Conservation (phyloP, 345 rosid species). For the Dipteronia sinensis region DNA sequence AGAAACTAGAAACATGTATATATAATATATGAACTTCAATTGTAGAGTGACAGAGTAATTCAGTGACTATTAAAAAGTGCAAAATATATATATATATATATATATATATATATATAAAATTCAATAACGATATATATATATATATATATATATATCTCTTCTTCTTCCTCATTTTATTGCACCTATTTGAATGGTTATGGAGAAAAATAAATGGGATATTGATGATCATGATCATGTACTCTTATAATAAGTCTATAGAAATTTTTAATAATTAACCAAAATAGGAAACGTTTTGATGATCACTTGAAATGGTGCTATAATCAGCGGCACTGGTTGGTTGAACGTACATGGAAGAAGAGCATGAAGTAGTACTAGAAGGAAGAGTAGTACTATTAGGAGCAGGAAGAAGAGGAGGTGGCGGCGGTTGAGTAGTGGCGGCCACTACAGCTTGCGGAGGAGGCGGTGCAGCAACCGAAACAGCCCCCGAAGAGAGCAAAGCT, state of each 20-base stretch:
- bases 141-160: not conserved
- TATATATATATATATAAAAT: too few species aligned
- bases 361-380: conserved; percentile 29
- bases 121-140: too few species aligned
- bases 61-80: conserved; percentile 10
- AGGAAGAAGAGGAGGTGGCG: conserved; percentile 37
- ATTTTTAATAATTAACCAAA: conserved; percentile 47
- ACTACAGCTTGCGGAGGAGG: conserved; percentile 32
- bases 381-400: not conserved
- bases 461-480: conserved; percentile 58
- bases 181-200: conserved; percentile 18
- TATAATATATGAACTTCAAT: conserved; percentile 9
- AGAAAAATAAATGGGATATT: conserved; percentile 42
- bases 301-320: conserved; percentile 64
- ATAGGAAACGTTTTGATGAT: conserved; percentile 53
- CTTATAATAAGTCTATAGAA: not conserved
- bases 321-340: conserved; percentile 42
- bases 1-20: conserved; percentile 10
- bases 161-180: conserved; percentile 32
- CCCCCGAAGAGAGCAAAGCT: conserved; percentile 54
- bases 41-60: conserved; percentile 21
- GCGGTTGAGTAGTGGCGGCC: conserved; percentile 36
- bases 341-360: conserved; percentile 61
- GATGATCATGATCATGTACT: conserved; percentile 15
- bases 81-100: conserved; percentile 10